Evolutionary conservation across 2,329 filamentous ascomycete genomes (phyloP), one percentile per base, ranked within the genome.

Genomic region (Aspergillus sp.): DNA sequence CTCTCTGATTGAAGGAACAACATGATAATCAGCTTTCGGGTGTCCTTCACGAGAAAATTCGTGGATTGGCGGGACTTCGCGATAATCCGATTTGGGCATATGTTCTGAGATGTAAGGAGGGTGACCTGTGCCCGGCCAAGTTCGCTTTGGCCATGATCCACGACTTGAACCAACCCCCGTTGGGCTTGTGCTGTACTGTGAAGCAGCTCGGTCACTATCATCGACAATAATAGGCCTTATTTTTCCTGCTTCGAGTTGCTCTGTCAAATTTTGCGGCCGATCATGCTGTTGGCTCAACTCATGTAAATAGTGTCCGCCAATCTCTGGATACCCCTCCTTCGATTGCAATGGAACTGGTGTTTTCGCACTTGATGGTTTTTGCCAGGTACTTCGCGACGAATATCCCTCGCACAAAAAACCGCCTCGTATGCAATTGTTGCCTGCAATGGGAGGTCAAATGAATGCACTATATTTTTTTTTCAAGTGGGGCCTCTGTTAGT

Each of bases 331-430:
- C 9, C 73, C 75, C 52, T 90, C 88, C 67, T 94, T 95, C 13
- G 89, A 90, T 67, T 94, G 88, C 39, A 95, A 77, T 47, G 85
- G 87, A 53, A 90, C 78, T 39, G 83, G 79, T 40, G 76, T 70
- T 54, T 83, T 79, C 54, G 86, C 82, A 59, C 71, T 82, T 48
- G 86, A 83, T 29, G 85, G 82, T 67, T 91, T 94, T 51, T 85
- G 81, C 83, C 87, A 93, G 40, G 81, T 76, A 34, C 83, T 82
- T 57, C 88, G 81, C 54, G 86, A 83, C 43, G 86, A 86, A 68
- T 98, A 98, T 40, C 93, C 93, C 55, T 88, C 86, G 65, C 93
- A 98, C 30, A 88, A 74, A 64, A 97, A 97, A 11, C 88, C 88
- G 36, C 93, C 91, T 48, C 89, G 86, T 44, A 86, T 77, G 69